phyloP scores from a whole-genome alignment of 306 rosid genomes.

The Pueraria montana region DNA sequence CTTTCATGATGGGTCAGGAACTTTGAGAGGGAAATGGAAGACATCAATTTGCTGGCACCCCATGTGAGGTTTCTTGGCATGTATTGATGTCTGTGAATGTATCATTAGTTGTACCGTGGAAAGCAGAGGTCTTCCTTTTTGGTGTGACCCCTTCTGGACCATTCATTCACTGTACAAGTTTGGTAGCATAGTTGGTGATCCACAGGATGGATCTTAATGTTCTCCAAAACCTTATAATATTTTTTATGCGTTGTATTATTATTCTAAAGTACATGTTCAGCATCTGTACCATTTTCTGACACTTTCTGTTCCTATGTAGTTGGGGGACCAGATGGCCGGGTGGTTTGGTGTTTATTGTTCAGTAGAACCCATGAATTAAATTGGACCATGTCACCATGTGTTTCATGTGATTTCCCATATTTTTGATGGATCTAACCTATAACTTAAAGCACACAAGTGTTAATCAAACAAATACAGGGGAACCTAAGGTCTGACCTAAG shows the following conservation, averaged over 20 bases:
- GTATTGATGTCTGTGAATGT: constrained; percentile 38
- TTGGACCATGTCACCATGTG: not conserved
- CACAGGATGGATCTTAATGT: constrained; percentile 10
- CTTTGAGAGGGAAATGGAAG: constrained; percentile 10
- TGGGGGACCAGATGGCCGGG: constrained; percentile 28
- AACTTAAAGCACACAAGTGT: too few relatives aligned
- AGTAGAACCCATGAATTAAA: not conserved
- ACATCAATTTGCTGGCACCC: constrained; percentile 21
- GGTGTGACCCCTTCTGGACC: constrained; percentile 1
- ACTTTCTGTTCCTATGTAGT: not conserved
- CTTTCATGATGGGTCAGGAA: not conserved
- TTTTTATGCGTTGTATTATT: constrained; percentile 20
- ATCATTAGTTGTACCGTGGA: constrained; percentile 7
- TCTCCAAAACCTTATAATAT: not conserved
- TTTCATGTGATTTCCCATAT: not conserved
- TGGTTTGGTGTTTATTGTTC: constrained; percentile 10
- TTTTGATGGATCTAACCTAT: not conserved
- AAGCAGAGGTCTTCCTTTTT: constrained; percentile 10
- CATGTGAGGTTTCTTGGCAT: constrained; percentile 35
- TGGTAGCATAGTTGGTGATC: constrained; percentile 25
- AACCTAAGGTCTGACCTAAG: too few relatives aligned
- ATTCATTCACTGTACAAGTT: constrained; percentile 33
- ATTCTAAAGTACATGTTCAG: not conserved
- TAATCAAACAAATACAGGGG: too few relatives aligned
- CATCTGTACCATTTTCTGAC: not conserved